Evolutionary conservation across 805 yeast species (phyloP).

Genomic region (Ogataea siamensis): DNA sequence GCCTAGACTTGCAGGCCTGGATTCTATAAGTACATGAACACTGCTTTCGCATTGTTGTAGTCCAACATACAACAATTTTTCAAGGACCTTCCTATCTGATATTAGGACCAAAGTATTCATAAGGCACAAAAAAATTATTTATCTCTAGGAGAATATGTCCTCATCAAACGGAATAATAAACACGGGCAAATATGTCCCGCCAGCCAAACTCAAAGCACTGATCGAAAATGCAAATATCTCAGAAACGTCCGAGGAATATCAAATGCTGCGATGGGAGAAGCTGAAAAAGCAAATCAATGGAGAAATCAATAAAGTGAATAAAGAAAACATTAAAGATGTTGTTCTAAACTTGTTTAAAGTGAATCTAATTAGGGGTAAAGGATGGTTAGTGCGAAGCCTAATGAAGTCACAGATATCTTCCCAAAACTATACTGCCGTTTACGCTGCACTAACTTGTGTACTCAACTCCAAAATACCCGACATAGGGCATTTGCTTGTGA

Average conservation of each 20-base stretch:
- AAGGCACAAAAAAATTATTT: slow-evolving; percentile 1
- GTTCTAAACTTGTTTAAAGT: slow-evolving; percentile 50
- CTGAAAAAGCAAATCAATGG: slow-evolving; percentile 48
- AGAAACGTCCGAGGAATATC: slow-evolving; percentile 38
- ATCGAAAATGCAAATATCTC: slow-evolving; percentile 27
- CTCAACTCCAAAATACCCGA: slow-evolving; percentile 68
- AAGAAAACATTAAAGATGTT: slow-evolving; percentile 45
- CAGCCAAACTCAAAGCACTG: slow-evolving; percentile 47
- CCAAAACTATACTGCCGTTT: slow-evolving; percentile 41
- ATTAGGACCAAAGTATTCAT: slow-evolving; percentile 5
- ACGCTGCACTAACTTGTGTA: slow-evolving; percentile 56
- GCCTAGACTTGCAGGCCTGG: background rate
- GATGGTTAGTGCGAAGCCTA: slow-evolving; percentile 54
- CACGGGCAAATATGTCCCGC: slow-evolving; percentile 54
- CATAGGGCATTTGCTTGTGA: slow-evolving; percentile 56
- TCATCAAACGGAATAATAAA: slow-evolving; percentile 38
- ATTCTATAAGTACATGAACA: background rate
- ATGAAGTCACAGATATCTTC: slow-evolving; percentile 52
- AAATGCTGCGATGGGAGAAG: slow-evolving; percentile 56
- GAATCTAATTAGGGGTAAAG: slow-evolving; percentile 62
- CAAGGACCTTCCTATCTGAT: background rate
- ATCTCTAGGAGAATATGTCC: slow-evolving; percentile 2
- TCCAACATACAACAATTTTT: background rate
- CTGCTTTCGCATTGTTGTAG: background rate
- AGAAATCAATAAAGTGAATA: slow-evolving; percentile 44